phyloP scores from a whole-genome alignment of 768 basidiomycete genomes.

The Pisolithus orientalis region DNA sequence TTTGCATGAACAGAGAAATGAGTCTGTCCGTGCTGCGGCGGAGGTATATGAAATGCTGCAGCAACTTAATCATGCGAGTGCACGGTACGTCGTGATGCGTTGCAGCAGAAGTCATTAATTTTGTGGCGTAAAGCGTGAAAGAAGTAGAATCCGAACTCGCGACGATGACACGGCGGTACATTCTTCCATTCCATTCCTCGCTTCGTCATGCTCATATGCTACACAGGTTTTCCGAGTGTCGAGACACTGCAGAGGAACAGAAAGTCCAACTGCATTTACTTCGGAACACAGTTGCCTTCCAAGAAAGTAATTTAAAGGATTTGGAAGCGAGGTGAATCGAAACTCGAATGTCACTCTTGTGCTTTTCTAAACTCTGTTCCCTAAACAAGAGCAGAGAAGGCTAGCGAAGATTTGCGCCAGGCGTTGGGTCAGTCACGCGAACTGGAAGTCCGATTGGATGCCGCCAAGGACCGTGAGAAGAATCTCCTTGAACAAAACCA shows the following conservation, averaged over 20 bases:
- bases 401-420: conserved; percentile 14
- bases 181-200: conserved; percentile 16
- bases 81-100: conserved; percentile 9
- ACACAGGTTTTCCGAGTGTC: conserved; percentile 17
- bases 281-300: conserved; percentile 24
- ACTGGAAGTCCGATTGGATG: conserved; percentile 23
- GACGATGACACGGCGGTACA: conserved; percentile 27
- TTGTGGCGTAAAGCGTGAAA: conserved; percentile 15
- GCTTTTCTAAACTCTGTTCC: conserved; percentile 7
- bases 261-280: conserved; percentile 22
- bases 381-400: conserved; percentile 11
- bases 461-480: conserved; percentile 17
- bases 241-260: conserved; percentile 20
- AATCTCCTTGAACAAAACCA: conserved; percentile 19
- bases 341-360: not conserved
- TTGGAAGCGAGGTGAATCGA: conserved; percentile 21
- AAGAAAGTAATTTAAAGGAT: conserved; percentile 21
- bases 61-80: conserved; percentile 15
- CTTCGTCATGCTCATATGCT: conserved; percentile 8
- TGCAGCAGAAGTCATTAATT: conserved; percentile 8
- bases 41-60: conserved; percentile 23
- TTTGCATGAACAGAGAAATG: conserved; percentile 24
- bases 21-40: conserved; percentile 18
- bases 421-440: conserved; percentile 19
- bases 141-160: conserved; percentile 19